Evolutionary conservation across 2,329 filamentous ascomycete species (phyloP).

Genomic region (Phyllosticta capitalensis): DNA sequence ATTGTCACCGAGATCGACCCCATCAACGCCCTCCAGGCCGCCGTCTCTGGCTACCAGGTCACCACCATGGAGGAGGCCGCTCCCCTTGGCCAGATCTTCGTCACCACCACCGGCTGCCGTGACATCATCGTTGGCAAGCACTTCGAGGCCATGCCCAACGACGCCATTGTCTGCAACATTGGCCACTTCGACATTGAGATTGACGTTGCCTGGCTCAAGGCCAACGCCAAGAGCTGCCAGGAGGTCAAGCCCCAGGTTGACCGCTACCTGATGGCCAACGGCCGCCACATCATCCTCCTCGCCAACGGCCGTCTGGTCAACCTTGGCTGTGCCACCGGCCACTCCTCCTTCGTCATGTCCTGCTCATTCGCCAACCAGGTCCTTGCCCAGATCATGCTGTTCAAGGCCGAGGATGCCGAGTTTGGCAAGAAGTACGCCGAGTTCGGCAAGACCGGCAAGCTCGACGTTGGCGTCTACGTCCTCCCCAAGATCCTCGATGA

Average conservation of each 20-base stretch:
- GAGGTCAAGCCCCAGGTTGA: conserved; percentile 99
- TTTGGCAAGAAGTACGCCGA: conserved; percentile 94
- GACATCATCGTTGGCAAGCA: conserved; percentile 88
- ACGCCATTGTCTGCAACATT: conserved; percentile 99
- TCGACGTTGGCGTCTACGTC: conserved; percentile 87
- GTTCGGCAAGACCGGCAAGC: conserved; percentile 87
- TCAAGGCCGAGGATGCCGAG: conserved; percentile 77
- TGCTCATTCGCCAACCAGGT: conserved; percentile 99
- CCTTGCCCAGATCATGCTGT: conserved; percentile 97
- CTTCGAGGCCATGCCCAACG: conserved; percentile 93
- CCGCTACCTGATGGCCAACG: conserved; percentile 88
- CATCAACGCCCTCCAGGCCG: conserved; percentile 98
- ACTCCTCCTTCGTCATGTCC: conserved; percentile 99
- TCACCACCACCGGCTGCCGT: conserved; percentile 98
- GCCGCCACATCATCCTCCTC: conserved; percentile 95
- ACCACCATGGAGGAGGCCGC: conserved; percentile 97
- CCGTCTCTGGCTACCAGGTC: conserved; percentile 94
- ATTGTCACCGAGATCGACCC: conserved; percentile 95
- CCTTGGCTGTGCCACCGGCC: conserved; percentile 95
- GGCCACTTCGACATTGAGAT: conserved; percentile 99
- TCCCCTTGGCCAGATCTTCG: conserved; percentile 85
- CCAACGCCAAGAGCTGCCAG: conserved; percentile 83
- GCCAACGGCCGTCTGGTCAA: conserved; percentile 99
- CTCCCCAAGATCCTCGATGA: conserved; percentile 98
- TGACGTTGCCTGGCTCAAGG: conserved; percentile 98